Evolutionary conservation across 495 filamentous ascomycete species (phyloP), one percentile per base, ranked within the genome.

Genomic region (Penicillium tannophilum): DNA sequence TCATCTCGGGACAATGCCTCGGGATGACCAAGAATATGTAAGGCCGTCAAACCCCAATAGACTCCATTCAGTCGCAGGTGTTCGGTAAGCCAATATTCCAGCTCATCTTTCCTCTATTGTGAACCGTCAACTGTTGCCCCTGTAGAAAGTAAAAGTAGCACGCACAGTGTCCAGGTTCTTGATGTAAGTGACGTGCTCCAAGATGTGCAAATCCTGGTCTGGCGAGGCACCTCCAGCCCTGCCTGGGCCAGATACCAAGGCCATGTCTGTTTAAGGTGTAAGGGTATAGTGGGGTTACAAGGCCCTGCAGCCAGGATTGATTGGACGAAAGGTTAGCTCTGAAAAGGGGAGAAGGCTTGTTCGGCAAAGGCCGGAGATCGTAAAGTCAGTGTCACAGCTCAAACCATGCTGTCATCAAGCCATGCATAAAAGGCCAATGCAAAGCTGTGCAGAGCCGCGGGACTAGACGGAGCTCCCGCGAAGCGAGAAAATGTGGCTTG

Each of bases 41-140:
- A 82, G 14, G 93, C 88, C 3, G 86, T 93, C 54, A 98, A 77
- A 26, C 95, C 94, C 94, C 94, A 98, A 74, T 98, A 98, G 36
- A 98, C 82, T 33, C 94, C 94, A 69, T 92, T 96, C 33, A 98
- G 79, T 47, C 94, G 90, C 53, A 98, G 85, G 67, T 98, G 94
- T 73, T 97, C 92, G 6, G 95, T 98, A 62, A 97, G 82, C 87
- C 92, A 96, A 76, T 98, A 98, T 70, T 97, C 92, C 58, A 96
- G 85, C 69, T 96, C 91, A 76, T 97, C 92, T 76, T 88, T 90
- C 61, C 89, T 83, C 87, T 91, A 77, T 70, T 63, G 66, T 64
- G 55, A 70, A 61, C 59, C 46, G 71, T 76, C 71, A 78, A 77
- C 60, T 63, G 58, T 50, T 42, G 52, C 43, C 33, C 58, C 52